Evolutionary conservation across 2,329 filamentous ascomycete genomes (phyloP).

Genomic region (Paracamarosporium sp.): DNA sequence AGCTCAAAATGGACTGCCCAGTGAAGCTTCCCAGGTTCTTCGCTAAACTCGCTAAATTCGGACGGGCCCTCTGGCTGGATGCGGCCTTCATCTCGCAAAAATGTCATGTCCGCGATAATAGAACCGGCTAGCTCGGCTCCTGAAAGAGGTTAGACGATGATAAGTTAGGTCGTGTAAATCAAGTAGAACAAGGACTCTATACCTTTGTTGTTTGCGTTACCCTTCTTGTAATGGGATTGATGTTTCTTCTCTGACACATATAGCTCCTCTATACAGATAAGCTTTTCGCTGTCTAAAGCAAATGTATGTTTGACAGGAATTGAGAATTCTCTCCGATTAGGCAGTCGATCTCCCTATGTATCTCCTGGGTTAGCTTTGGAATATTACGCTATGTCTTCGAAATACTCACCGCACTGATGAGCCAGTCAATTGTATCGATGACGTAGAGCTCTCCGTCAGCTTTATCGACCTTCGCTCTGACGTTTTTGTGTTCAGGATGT

Average conservation of each 20-base stretch:
- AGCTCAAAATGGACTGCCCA: constrained; percentile 20
- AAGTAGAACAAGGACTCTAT: neutral
- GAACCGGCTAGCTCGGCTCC: constrained; percentile 16
- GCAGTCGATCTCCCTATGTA: constrained; percentile 11
- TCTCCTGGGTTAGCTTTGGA: too few species aligned
- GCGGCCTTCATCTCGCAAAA: constrained; percentile 10
- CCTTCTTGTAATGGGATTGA: constrained; percentile 12
- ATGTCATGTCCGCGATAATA: constrained; percentile 19
- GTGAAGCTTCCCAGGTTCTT: constrained; percentile 3
- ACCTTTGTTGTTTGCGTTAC: constrained; percentile 16
- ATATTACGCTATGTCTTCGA: too few species aligned
- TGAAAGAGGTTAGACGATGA: neutral
- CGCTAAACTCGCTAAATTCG: neutral
- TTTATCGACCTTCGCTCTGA: neutral
- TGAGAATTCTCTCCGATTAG: constrained; percentile 6
- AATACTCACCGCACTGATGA: constrained; percentile 5
- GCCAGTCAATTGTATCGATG: constrained; percentile 7
- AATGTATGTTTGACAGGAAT: constrained; percentile 16
- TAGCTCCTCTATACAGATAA: constrained; percentile 13
- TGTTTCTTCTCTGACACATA: constrained; percentile 15
- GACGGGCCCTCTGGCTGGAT: constrained; percentile 15
- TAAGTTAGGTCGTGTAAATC: neutral
- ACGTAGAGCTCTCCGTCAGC: constrained; percentile 10
- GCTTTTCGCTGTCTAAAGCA: constrained; percentile 3
- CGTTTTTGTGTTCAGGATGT: constrained; percentile 1